These are phyloP conservation scores for Xylariales sp. DNA, from an alignment of 2,329 filamentous ascomycete species.

Conservation along the genomic window DNA sequence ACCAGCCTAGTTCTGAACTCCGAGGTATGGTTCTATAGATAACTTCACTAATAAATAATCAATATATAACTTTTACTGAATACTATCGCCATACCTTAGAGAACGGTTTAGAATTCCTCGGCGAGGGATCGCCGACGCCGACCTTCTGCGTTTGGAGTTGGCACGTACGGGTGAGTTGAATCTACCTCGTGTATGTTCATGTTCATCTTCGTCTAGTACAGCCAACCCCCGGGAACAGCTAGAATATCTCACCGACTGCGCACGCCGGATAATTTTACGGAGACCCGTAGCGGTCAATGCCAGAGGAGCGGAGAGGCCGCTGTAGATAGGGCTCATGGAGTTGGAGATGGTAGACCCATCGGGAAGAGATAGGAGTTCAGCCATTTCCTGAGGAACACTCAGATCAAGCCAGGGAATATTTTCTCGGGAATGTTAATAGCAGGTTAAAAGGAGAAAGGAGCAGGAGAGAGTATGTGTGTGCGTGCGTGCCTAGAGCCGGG, in stretches of 20 bases:
- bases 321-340: slow-evolving; percentile 10
- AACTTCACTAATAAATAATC: slow-evolving; percentile 11
- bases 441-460: not conserved
- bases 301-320: slow-evolving; percentile 11
- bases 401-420: not conserved
- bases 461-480: not conserved
- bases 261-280: slow-evolving; percentile 24
- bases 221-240: not conserved
- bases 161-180: slow-evolving; percentile 26
- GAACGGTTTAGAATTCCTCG: not conserved
- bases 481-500: not conserved
- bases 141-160: slow-evolving; percentile 38
- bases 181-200: slow-evolving; percentile 6
- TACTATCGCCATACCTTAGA: slow-evolving; percentile 17
- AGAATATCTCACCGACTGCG: slow-evolving; percentile 23
- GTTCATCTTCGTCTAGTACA: not conserved
- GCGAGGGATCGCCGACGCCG: slow-evolving; percentile 1
- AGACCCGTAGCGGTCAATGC: slow-evolving; percentile 13
- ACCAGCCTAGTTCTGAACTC: slow-evolving; percentile 5
- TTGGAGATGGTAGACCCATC: slow-evolving; percentile 9
- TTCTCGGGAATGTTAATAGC: not conserved
- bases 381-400: not conserved
- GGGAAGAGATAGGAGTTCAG: slow-evolving; percentile 6
- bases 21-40: not conserved
- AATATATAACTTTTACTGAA: not conserved